Base-by-base conservation (phyloP, 768 basidiomycete genomes). In the Tricholoma bakamatsutake region DNA sequence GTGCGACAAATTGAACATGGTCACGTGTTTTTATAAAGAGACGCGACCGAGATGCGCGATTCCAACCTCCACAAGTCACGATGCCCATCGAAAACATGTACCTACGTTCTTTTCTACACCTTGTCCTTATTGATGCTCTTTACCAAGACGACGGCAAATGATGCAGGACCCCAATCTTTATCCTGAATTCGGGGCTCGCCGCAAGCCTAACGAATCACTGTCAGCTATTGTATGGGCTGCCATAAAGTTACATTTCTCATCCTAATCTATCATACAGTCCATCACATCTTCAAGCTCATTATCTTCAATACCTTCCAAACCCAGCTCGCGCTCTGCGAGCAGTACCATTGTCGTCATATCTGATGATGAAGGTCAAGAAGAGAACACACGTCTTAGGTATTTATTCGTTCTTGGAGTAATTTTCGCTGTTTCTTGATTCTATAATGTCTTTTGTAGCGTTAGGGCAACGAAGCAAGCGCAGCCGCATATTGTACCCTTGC, bases 21-120 rank as follows among this genome's bases (percentile, higher is more conserved):
- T 55, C 69, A 68, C 67, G 66, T 70, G 69, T 59, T 48, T 55
- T 59, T 50, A 61, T 55, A 59, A 57, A 60, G n/a, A 52, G 43
- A 66, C 69, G 69, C 69, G 68, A 61, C 62, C 17, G 15, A 46
- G 6, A 6, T 13, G 45, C 13, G 27, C 13, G 52, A 34, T 50
- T 52, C 34, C 30, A 39, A 48, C 50, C 45, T 40, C 47, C 17
- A 34, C 24, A 21, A 21, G 40, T n/a, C 49, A 61, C 46, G 46
- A 71, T 70, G 68, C 68, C 71, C n/a, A 53, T 72, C 45, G 73
- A 75, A 63, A 61, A 70, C 27, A 60, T 75, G 73, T 73, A 60
- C 54, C 66, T 45, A 30, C 28, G 12, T 52, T 21, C 37, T 18
- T 24, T 9, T 15, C 27, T 1, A 35, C 12, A 12, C 24, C 21